Evolutionary conservation across 78 protist species (phyloP).

Genomic region (Planoprotostelium fungivorum): DNA sequence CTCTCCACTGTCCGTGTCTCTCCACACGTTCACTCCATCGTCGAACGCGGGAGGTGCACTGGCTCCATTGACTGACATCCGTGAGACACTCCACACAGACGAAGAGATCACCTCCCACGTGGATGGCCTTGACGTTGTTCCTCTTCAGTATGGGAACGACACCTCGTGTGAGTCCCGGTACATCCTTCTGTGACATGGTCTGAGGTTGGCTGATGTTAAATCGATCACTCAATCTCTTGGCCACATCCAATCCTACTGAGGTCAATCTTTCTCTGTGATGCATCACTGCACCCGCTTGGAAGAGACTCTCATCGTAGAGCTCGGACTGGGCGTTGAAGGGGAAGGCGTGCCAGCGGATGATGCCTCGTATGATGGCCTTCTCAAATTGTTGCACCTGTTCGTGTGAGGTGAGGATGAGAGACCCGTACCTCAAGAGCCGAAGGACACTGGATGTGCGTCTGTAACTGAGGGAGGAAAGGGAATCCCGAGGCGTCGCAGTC

Average conservation of each 20-base stretch:
- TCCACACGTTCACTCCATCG: not conserved
- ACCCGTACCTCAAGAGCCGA: no score
- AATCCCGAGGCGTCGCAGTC: not conserved
- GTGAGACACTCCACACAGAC: not conserved
- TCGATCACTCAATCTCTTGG: not conserved
- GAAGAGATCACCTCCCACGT: not conserved
- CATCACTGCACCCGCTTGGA: not conserved
- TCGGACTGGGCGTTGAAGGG: not conserved
- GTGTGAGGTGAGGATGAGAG: no score
- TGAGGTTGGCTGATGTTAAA: not conserved
- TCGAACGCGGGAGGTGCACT: not conserved
- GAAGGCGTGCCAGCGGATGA: not conserved
- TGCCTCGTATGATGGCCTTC: no score
- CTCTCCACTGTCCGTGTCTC: not conserved
- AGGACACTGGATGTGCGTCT: not conserved
- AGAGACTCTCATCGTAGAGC: not conserved
- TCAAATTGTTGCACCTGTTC: no score
- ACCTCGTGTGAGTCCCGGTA: not conserved
- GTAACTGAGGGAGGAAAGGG: not conserved
- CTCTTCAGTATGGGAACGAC: not conserved
- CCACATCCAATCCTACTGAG: not conserved
- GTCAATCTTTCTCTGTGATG: not conserved
- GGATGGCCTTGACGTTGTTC: not conserved
- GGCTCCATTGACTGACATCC: not conserved
- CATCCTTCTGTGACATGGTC: not conserved